Percentiles rank a stretch among this genome's conserved stretches.
These are phyloP conservation scores for Blastocystis sp. DNA, from an alignment of 352 stramenopile genomes.

Conservation along the genomic window DNA sequence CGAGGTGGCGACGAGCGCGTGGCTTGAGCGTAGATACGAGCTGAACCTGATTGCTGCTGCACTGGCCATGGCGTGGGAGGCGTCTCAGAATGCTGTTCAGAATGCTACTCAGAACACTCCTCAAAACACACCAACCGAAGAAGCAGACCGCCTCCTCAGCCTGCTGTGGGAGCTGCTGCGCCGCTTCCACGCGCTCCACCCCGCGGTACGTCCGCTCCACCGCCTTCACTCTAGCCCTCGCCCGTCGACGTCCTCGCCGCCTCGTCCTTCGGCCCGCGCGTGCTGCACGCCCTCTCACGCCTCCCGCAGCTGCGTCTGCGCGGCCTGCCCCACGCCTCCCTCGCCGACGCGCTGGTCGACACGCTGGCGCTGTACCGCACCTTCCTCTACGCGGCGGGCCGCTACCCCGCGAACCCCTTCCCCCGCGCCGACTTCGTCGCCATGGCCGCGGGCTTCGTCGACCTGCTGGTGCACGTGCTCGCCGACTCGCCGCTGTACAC, in stretches of 20 bases:
- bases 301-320: background rate
- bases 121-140: background rate
- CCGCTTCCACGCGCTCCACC: background rate
- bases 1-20: background rate
- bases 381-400: background rate
- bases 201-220: background rate
- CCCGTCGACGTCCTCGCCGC: constrained; percentile 1
- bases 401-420: background rate
- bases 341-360: background rate
- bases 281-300: background rate
- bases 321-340: background rate
- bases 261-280: background rate
- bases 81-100: background rate
- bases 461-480: background rate
- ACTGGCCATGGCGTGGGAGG: background rate
- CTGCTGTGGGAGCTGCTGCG: constrained; percentile 2
- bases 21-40: background rate
- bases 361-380: background rate
- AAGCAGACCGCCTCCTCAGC: background rate
- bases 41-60: background rate
- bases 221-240: background rate
- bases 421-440: background rate
- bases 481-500: background rate
- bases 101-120: background rate
- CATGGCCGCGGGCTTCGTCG: background rate